Conservation (phyloP, 768 basidiomycete genomes). For the Lactifluus pinguis region DNA sequence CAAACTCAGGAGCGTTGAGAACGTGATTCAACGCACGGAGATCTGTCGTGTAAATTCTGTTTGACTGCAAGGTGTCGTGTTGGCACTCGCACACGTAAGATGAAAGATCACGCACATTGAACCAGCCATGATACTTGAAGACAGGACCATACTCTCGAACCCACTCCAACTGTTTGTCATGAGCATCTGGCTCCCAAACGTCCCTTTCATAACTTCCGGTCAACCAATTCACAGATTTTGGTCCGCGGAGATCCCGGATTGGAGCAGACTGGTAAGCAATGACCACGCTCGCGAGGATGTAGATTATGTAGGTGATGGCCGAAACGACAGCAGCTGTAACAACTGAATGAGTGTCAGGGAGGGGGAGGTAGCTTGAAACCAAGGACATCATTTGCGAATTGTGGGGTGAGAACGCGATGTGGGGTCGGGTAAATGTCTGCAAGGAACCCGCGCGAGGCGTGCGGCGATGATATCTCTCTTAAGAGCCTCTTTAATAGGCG, state of each 20-base stretch:
- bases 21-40: conserved; percentile 12
- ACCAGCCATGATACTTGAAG: conserved; percentile 6
- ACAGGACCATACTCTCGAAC: background rate
- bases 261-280: background rate
- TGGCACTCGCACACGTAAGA: no score
- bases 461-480: no score
- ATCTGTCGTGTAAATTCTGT: background rate
- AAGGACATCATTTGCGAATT: background rate
- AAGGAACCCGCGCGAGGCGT: no score
- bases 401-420: no score
- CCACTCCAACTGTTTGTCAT: conserved; percentile 5
- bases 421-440: no score
- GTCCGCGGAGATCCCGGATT: conserved; percentile 5
- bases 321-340: background rate
- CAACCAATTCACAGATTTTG: conserved; percentile 11
- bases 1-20: conserved; percentile 8
- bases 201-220: background rate
- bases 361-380: background rate
- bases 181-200: conserved; percentile 9
- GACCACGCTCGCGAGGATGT: background rate
- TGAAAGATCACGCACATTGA: background rate
- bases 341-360: background rate
- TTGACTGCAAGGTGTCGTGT: background rate
- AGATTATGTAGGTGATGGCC: background rate
- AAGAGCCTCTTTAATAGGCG: no score